Conservation (phyloP, 768 basidiomycete species). For the Suillus brevipes region DNA sequence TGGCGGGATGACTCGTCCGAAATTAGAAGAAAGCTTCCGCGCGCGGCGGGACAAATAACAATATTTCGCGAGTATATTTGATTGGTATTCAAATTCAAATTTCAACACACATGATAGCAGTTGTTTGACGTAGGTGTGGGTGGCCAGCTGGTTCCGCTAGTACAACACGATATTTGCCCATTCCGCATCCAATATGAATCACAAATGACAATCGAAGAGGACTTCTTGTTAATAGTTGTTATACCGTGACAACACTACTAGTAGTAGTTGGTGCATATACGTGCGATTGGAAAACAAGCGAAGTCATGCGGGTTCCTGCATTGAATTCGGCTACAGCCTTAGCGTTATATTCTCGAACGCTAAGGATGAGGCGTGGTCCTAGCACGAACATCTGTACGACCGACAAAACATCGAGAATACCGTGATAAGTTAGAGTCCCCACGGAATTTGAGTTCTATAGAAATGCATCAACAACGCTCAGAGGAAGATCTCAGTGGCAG, state of each 20-base stretch:
- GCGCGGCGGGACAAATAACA: too few species aligned
- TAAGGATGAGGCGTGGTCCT: constrained; percentile 3
- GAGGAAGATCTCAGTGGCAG: not conserved
- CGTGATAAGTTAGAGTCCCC: not conserved
- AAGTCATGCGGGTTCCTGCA: not conserved
- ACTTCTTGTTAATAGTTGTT: too few species aligned
- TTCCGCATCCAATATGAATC: not conserved
- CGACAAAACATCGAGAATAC: not conserved
- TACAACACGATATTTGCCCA: not conserved
- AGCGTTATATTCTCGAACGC: not conserved
- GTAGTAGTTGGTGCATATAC: not conserved
- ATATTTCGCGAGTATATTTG: too few species aligned
- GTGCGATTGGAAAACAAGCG: not conserved
- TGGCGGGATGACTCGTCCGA: too few species aligned
- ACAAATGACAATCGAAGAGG: too few species aligned
- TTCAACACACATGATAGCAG: too few species aligned
- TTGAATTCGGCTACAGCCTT: not conserved
- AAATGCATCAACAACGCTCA: not conserved
- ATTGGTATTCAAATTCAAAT: too few species aligned
- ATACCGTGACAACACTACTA: not conserved
- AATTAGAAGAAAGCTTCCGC: too few species aligned
- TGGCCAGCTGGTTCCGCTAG: not conserved
- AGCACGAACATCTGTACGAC: not conserved
- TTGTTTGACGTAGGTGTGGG: not conserved
- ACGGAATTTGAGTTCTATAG: not conserved